Evolutionary conservation across 352 stramenopile species (phyloP), one percentile per base, ranked within the genome.

Genomic region (Pythium phragmitis): DNA sequence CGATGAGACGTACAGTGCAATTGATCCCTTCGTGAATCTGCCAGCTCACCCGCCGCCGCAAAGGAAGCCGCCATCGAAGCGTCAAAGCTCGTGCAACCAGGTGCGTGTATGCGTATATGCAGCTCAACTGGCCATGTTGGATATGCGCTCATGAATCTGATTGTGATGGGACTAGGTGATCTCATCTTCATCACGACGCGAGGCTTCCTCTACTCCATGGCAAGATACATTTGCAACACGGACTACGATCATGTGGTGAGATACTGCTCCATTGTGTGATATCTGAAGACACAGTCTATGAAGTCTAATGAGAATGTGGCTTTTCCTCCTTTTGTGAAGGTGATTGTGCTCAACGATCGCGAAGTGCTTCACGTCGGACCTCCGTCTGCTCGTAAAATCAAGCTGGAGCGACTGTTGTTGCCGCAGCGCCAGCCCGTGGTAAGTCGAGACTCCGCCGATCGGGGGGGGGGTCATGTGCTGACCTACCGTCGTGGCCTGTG

Each of bases 131-230:
- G 26, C 4, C 26, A 5, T 30, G 26, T 7, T 36, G 34, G 33
- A 46, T 9, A 30, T 30, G n/a, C 49, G 16, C 8, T 3, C 7
- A 17, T 50, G 53, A 36, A 30, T 3, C 45, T 49, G 19, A 19
- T 41, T 7, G 11, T 26, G 30, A 7, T 26, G 39, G 11, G 26
- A 34, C 16, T 17, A 91, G 83, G 83, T 42, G 83, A 92, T 61
- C 43, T 92, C 47, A 88, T 92, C 53, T 92, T 92, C 60, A 92
- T 90, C 63, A 92, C 80, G 2, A 90, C 83, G 4, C 87, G 71
- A 56, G 83, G 83, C 14, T 75, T 88, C 56, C 62, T 89, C 8
- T 92, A 89, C 52, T 92, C 80, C 17, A 69, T 86, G 39, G 80
- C 72, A 28, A 73, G 83, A 51, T 88, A 78, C 47, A 28, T 88